Percentiles rank a stretch among this genome's conserved stretches.
Evolutionary conservation across 2,329 filamentous ascomycete species (phyloP).

Genomic region (Claviceps sorghi): DNA sequence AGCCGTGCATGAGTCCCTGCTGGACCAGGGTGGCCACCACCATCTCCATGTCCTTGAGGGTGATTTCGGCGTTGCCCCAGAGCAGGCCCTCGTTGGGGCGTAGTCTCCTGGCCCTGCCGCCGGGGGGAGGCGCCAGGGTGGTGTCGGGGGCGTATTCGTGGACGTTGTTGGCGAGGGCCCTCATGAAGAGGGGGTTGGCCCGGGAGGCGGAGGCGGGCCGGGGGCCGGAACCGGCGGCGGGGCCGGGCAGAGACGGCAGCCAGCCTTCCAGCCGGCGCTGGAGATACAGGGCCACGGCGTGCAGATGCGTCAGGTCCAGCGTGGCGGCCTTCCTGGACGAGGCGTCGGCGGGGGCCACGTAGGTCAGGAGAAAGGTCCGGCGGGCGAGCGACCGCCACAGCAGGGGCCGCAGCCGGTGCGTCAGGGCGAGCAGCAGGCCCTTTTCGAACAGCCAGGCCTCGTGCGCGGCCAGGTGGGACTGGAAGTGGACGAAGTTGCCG

Average conservation of each 20-base stretch:
- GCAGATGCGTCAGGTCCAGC: conserved; percentile 56
- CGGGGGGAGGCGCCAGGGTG: conserved; percentile 33
- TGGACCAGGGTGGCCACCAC: conserved; percentile 63
- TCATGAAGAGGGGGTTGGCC: conserved; percentile 37
- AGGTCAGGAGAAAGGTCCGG: conserved; percentile 63
- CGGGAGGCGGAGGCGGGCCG: conserved; percentile 19
- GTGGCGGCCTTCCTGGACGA: conserved; percentile 53
- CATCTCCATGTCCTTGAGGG: conserved; percentile 56
- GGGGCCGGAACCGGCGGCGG: conserved; percentile 3
- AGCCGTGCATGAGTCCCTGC: conserved; percentile 71
- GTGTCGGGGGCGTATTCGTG: conserved; percentile 21
- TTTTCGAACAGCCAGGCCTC: conserved; percentile 62
- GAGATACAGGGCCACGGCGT: conserved; percentile 46
- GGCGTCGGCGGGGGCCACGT: conserved; percentile 46
- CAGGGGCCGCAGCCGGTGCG: conserved; percentile 63
- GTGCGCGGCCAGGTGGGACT: conserved; percentile 48
- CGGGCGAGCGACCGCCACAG: conserved; percentile 74
- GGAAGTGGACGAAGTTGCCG: conserved; percentile 63
- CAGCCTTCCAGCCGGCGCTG: conserved; percentile 51
- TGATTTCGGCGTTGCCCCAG: conserved; percentile 47
- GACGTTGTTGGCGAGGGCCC: conserved; percentile 33
- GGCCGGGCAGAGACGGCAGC: conserved; percentile 23
- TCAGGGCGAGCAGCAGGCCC: conserved; percentile 60
- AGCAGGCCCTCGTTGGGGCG: conserved; percentile 44
- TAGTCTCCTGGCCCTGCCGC: conserved; percentile 28